phyloP scores from a whole-genome alignment of 345 rosid species.

The Eucalyptus pauciflora region DNA sequence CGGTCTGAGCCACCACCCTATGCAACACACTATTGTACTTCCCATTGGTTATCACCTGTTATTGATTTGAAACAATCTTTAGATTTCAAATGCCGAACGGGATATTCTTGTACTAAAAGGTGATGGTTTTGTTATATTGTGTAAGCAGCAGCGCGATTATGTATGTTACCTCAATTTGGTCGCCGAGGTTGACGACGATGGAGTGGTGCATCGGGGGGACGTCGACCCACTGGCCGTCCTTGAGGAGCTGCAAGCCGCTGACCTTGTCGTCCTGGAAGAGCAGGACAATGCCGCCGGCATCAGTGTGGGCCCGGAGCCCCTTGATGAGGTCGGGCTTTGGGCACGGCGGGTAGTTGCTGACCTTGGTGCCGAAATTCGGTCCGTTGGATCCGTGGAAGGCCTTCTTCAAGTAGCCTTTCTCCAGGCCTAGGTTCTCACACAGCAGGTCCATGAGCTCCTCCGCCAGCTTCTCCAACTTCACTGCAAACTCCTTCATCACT shows the following conservation, averaged over 20 bases:
- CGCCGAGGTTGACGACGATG: constrained; percentile 87
- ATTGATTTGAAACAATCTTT: not conserved
- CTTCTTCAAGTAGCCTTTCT: constrained; percentile 66
- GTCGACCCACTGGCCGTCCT: constrained; percentile 78
- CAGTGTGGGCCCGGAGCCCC: constrained; percentile 93
- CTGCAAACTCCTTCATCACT: constrained; percentile 66
- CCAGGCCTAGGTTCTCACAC: constrained; percentile 79
- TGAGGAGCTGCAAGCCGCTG: constrained; percentile 91
- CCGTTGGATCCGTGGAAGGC: constrained; percentile 55
- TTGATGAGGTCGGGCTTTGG: constrained; percentile 84
- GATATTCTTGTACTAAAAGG: not conserved
- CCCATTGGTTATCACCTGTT: constrained; percentile 88
- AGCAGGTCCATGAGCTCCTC: constrained; percentile 70
- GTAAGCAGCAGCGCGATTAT: not conserved
- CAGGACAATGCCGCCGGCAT: constrained; percentile 87
- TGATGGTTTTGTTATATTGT: not conserved
- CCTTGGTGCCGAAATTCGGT: constrained; percentile 86
- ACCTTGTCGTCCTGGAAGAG: constrained; percentile 85
- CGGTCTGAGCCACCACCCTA: constrained; percentile 68
- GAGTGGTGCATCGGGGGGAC: constrained; percentile 97
- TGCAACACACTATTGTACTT: constrained; percentile 88
- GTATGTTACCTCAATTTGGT: constrained; percentile 72
- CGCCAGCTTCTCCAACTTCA: constrained; percentile 61
- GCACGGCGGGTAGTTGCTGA: constrained; percentile 93
- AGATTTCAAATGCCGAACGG: too few relatives aligned